Percentiles rank a stretch among this genome's conserved stretches.
These are phyloP conservation scores for Aspergillus mulundensis DNA, from an alignment of 495 filamentous ascomycete species.

Conservation along the genomic window DNA sequence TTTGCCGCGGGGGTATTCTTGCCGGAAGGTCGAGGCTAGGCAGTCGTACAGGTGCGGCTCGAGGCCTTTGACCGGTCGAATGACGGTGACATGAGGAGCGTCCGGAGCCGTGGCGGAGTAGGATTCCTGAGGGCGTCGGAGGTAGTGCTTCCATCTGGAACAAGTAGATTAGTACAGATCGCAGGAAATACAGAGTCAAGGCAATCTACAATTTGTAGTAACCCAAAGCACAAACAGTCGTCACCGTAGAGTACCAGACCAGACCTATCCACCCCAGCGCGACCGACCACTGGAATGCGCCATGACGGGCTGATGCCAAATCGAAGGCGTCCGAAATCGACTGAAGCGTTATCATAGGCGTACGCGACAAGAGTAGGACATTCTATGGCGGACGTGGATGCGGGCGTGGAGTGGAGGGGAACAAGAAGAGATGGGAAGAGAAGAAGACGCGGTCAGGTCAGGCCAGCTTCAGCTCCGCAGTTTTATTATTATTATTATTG, in stretches of 20 bases:
- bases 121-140: constrained; percentile 33
- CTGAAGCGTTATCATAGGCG: constrained; percentile 37
- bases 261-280: constrained; percentile 48
- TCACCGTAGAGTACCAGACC: constrained; percentile 56
- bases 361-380: constrained; percentile 19
- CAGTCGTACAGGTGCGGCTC: constrained; percentile 90
- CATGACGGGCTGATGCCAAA: constrained; percentile 29
- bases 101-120: constrained; percentile 25
- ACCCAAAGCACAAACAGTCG: constrained; percentile 54
- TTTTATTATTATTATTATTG: neutral
- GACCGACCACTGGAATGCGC: constrained; percentile 30
- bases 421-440: neutral
- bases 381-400: constrained; percentile 35
- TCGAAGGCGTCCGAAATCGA: constrained; percentile 22
- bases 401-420: neutral
- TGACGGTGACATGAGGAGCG: constrained; percentile 81
- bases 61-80: constrained; percentile 89
- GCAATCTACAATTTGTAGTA: constrained; percentile 54
- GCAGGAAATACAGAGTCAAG: neutral
- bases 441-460: neutral
- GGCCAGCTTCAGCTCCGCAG: neutral
- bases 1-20: constrained; percentile 72
- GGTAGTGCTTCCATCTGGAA: constrained; percentile 44
- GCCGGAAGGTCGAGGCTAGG: constrained; percentile 82
- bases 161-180: constrained; percentile 7